Evolutionary conservation across 2,329 filamentous ascomycete genomes (phyloP).

Genomic region (Colletotrichum zoysiae): DNA sequence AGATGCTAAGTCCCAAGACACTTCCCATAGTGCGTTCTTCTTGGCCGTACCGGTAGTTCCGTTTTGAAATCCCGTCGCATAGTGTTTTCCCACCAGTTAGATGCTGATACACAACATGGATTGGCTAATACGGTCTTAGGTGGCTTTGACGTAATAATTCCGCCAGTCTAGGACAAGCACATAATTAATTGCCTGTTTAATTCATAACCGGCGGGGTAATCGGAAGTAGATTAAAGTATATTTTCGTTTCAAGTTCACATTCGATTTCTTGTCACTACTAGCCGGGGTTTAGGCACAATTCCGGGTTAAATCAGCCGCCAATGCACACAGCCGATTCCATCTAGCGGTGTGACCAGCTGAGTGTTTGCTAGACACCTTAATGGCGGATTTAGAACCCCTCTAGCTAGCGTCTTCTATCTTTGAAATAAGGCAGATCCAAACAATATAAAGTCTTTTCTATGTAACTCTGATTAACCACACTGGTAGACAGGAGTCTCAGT

Average conservation of each 20-base stretch:
- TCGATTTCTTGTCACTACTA: not conserved
- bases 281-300: not conserved
- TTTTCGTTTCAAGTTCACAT: not conserved
- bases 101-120: not conserved
- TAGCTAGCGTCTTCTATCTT: no score
- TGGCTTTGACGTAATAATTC: not conserved
- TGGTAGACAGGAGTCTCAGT: conserved; percentile 41
- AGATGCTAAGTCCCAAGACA: no score
- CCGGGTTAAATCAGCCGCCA: not conserved
- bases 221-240: no score
- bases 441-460: not conserved
- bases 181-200: not conserved
- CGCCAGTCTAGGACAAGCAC: not conserved
- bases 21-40: no score
- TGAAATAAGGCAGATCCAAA: not conserved
- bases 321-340: not conserved
- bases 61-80: accelerated
- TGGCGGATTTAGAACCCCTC: not conserved
- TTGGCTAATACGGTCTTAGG: not conserved
- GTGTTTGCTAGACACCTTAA: not conserved
- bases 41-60: not conserved
- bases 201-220: no score
- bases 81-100: not conserved
- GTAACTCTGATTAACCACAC: conserved; percentile 10
- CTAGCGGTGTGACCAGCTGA: no score